Evolutionary conservation across 176 grass and related monocot species (phyloP), one percentile per base, ranked within the genome.

Genomic region (Cocos nucifera): DNA sequence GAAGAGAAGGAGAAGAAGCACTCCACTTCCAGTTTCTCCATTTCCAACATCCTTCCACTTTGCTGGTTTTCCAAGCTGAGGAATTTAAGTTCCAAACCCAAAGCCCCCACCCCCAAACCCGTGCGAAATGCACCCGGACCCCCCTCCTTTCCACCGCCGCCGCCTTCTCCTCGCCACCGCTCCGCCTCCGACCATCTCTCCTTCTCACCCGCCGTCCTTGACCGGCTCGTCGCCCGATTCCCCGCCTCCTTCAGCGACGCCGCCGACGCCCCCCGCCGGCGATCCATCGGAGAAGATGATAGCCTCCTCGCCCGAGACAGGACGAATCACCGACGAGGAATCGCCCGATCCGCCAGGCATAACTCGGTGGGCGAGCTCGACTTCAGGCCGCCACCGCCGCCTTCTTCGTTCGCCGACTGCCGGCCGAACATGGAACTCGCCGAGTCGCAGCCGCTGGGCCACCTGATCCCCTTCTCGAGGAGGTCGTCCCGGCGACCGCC

Each of bases 391-490:
- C 32, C 35, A 2, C 32, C 32, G 32, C 35, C 35, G 35, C 35
- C 35, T 2, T 3, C 8, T 3, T 44, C 35, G 35, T 44, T 14
- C 35, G 3, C 9, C 35, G 35, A 44, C 35, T 1, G 35, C 35
- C 35, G 35, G 6, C 9, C 35, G 35, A 12, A 44, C 35, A 14
- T 44, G 9, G 35, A 44, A 44, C 35, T 44, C 35, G 35, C 35
- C 35, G 9, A 44, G 35, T 12, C 35, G 35, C 35, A 44, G 35
- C 35, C 53, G 7, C 65, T 68, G n/a, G 65, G 53, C 3, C 52
- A 68, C 28, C n/a, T 68, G n/a, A 68, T 68, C n/a, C 65, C 65
- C 65, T 68, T 68, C 51, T 68, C 65, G 53, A 16, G 26, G 26
- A 23, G 65, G 9, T 19, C 19, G 64, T 2, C 17, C 22, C 50